Conservation (phyloP, 805 yeast species). For the Saccharomycopsis sp. region DNA sequence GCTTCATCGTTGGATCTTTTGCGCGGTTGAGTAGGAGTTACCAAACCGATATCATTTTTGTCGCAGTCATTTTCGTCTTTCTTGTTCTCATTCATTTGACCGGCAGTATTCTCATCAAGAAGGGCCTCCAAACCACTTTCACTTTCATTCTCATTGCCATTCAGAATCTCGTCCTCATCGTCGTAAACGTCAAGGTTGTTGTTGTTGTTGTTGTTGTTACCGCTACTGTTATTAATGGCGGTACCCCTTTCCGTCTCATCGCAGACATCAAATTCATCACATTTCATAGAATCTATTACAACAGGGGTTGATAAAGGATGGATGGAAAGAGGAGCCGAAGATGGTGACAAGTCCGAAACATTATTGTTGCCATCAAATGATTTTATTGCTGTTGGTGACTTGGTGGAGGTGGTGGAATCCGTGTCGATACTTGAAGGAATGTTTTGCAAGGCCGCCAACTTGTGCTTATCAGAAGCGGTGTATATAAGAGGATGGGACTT, state of each 20-base stretch:
- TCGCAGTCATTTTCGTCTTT: neutral
- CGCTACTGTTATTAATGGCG: too few relatives aligned
- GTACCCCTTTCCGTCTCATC: too few relatives aligned
- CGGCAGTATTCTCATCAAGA: neutral
- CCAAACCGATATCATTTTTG: neutral
- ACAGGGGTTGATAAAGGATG: constrained; percentile 17
- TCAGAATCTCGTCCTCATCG: neutral
- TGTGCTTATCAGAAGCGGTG: too few relatives aligned
- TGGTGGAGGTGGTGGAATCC: neutral
- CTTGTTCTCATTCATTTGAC: neutral
- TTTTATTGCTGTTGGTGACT: neutral
- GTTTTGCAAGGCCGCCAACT: too few relatives aligned
- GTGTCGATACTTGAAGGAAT: neutral
- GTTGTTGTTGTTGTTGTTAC: too few relatives aligned
- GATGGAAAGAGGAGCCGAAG: constrained; percentile 3
- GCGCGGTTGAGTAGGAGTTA: too few relatives aligned
- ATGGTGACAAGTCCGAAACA: neutral
- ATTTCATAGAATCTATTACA: neutral
- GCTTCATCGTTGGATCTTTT: too few relatives aligned
- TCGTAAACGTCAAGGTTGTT: too few relatives aligned
- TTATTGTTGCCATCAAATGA: neutral
- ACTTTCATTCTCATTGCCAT: neutral
- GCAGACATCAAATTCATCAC: neutral
- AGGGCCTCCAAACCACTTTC: neutral
- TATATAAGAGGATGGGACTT: constrained; percentile 11